Evolutionary conservation across 257 asterid genomes (phyloP).

Genomic region (Forsythia viridissima): DNA sequence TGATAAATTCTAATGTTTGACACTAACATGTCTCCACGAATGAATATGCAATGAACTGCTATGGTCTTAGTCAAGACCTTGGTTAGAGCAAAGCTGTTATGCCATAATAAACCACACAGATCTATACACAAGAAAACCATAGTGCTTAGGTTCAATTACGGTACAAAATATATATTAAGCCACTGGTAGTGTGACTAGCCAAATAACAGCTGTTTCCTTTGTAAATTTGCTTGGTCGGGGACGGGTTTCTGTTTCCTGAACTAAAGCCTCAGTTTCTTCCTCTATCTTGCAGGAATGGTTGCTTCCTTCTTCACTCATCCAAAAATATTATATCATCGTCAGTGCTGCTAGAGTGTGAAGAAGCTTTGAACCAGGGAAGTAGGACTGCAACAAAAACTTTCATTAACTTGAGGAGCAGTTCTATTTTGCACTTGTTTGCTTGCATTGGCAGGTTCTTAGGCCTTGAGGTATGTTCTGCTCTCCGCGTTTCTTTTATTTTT

Average conservation of each 20-base stretch:
- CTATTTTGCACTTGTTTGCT: conserved; percentile 87
- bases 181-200: neutral
- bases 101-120: neutral
- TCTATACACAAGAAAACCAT: neutral
- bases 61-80: neutral
- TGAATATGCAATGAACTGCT: neutral
- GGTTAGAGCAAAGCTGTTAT: neutral
- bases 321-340: conserved; percentile 71
- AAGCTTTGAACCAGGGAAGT: conserved; percentile 87
- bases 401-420: conserved; percentile 73
- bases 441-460: conserved; percentile 93
- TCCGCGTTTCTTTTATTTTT: conserved; percentile 18
- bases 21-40: neutral
- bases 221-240: neutral
- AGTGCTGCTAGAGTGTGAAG: conserved; percentile 80
- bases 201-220: neutral
- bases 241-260: conserved; percentile 14
- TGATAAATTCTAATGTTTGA: neutral
- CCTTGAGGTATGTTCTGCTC: conserved; percentile 66
- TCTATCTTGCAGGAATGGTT: conserved; percentile 77
- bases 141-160: neutral
- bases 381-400: conserved; percentile 76
- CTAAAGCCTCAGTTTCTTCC: conserved; percentile 22
- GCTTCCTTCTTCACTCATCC: conserved; percentile 78
- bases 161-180: neutral